Base-by-base conservation (phyloP, 179 eudicot genomes). In the Amaranthus tricolor region DNA sequence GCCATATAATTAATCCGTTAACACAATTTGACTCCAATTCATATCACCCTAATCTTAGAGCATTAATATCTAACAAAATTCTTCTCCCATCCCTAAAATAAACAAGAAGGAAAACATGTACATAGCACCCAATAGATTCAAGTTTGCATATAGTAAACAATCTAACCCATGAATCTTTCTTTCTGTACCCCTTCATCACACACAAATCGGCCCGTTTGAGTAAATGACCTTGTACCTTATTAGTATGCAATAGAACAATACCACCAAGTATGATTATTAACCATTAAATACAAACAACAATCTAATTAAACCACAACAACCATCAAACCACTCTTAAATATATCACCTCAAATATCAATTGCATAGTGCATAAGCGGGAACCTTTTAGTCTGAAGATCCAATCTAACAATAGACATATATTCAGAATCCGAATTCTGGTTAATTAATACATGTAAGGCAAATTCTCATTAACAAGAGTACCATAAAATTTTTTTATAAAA, bases 31-130 rank as follows among this genome's bases (percentile, higher is more conserved):
- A 50, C 76, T 63, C 43, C 60, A 52, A 51, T 16, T 73, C 76
- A 62, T 73, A 73, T 69, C 76, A 73, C 5, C 69, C 60, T 31
- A 73, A 43, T 11, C 12, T 5, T 6, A 0, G 17, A 31, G 17
- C n/a, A n/a, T n/a, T n/a, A n/a, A n/a, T n/a, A n/a, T n/a, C n/a
- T n/a, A n/a, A n/a, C n/a, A n/a, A n/a, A 15, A 73, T 11, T 57
- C 14, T 73, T 3, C 8, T 7, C 70, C 53, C 24, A 4, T 73
- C 76, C 63, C 63, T 62, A 19, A 69, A 73, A 60, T 62, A 73
- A 51, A 73, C n/a, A 43, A 73, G 7, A 8, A 69, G 40, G 47
- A 17, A 58, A 59, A 72, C 7, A 0, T 14, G 6, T 4, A 20
- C 0, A 15, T 9, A 11, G 60, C 16, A 9, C 55, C 68, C 50